Percentiles rank a stretch among this genome's conserved stretches.
phyloP scores from a whole-genome alignment of 495 filamentous ascomycete genomes.

The Hypoxylon intermedium region DNA sequence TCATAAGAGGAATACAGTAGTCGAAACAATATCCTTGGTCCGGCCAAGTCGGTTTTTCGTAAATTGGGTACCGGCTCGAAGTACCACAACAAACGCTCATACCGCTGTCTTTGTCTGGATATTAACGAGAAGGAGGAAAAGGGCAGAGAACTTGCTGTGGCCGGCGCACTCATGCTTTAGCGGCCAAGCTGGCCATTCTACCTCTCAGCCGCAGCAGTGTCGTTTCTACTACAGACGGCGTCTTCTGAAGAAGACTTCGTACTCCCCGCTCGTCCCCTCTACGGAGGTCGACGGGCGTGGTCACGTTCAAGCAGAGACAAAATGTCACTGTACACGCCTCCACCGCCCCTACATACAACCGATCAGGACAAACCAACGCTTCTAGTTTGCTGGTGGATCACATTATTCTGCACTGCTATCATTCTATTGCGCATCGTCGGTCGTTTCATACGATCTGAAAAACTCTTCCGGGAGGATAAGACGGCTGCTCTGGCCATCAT shows the following conservation, averaged over 20 bases:
- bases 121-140: constrained; percentile 29
- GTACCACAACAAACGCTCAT: constrained; percentile 20
- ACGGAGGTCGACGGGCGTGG: constrained; percentile 67
- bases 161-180: constrained; percentile 26
- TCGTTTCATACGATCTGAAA: constrained; percentile 80
- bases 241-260: constrained; percentile 30
- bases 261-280: constrained; percentile 64
- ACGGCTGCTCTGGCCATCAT: constrained; percentile 80
- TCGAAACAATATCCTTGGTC: not conserved
- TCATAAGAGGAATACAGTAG: constrained; percentile 20
- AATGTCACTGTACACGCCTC: constrained; percentile 63
- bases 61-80: constrained; percentile 16
- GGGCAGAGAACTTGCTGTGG: constrained; percentile 11
- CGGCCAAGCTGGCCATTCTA: constrained; percentile 9
- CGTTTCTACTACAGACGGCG: constrained; percentile 18
- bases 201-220: constrained; percentile 2
- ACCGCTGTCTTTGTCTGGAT: constrained; percentile 20
- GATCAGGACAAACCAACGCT: constrained; percentile 76
- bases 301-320: constrained; percentile 36
- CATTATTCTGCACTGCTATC: constrained; percentile 77
- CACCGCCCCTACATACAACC: constrained; percentile 64
- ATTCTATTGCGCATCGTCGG: constrained; percentile 79
- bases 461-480: constrained; percentile 86
- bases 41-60: constrained; percentile 11
- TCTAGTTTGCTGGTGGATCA: constrained; percentile 94